A percentile compares a stretch with the other conserved stretches of the same genome.
phyloP scores from a whole-genome alignment of 768 basidiomycete genomes.

The Mycena haematopus region DNA sequence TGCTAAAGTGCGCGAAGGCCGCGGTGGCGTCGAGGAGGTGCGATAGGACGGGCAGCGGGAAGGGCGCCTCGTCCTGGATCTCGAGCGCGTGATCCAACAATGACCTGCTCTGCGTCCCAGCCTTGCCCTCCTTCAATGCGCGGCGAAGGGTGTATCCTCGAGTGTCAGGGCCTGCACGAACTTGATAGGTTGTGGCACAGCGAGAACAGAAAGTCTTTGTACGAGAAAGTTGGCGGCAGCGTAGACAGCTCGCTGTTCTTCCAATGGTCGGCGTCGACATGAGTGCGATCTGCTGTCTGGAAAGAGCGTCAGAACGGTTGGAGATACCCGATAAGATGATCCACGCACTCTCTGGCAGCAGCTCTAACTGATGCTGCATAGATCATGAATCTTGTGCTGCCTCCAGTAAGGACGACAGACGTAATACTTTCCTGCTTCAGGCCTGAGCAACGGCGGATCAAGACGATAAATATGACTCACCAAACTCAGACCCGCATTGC shows the following conservation, averaged over 20 bases:
- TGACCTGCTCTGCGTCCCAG: neutral
- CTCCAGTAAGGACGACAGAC: too few relatives aligned
- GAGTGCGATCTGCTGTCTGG: too few relatives aligned
- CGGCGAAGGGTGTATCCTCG: neutral
- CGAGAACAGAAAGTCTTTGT: neutral
- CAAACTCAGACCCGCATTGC: too few relatives aligned
- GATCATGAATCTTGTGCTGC: too few relatives aligned
- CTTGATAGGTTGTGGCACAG: neutral
- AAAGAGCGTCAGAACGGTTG: too few relatives aligned
- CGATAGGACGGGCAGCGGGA: neutral
- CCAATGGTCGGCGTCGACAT: neutral
- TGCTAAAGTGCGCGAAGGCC: slow-evolving; percentile 18
- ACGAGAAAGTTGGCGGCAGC: neutral
- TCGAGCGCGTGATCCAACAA: neutral
- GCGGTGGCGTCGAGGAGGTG: slow-evolving; percentile 3
- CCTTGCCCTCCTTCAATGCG: neutral
- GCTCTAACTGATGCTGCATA: too few relatives aligned
- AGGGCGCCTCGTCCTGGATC: neutral
- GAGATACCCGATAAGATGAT: too few relatives aligned
- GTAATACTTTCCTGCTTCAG: too few relatives aligned
- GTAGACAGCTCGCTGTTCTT: slow-evolving; percentile 3
- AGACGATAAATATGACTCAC: too few relatives aligned
- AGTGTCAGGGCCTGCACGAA: neutral
- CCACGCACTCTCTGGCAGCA: too few relatives aligned
- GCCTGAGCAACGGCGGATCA: too few relatives aligned